These are phyloP conservation scores for Prunus padus DNA, from an alignment of 306 rosid genomes.

Conservation along the genomic window DNA sequence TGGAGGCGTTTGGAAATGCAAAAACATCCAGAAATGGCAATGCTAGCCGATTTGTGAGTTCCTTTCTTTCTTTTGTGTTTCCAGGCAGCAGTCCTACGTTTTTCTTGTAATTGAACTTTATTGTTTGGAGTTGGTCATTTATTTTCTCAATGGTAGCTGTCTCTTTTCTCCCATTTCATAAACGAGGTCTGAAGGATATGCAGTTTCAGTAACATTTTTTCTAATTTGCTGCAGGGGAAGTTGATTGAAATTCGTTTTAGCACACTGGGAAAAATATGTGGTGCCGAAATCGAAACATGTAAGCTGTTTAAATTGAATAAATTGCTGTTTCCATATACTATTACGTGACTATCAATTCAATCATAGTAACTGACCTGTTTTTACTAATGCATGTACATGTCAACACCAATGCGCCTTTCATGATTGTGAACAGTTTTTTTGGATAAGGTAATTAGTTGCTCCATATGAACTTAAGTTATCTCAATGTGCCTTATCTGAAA, in stretches of 20 bases:
- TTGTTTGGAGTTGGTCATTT: slow-evolving; percentile 5
- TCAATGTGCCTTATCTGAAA: slow-evolving; percentile 33
- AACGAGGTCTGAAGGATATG: slow-evolving; percentile 12
- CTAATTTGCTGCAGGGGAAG: slow-evolving; percentile 69
- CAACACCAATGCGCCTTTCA: slow-evolving; percentile 28
- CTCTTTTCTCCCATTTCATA: slow-evolving; percentile 10
- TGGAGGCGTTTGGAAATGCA: slow-evolving; percentile 97
- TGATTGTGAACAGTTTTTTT: slow-evolving; percentile 54
- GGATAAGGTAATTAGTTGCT: slow-evolving; percentile 74
- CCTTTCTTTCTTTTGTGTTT: slow-evolving; percentile 25
- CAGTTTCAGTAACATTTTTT: slow-evolving; percentile 29
- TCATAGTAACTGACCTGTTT: slow-evolving; percentile 46
- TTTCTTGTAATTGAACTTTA: slow-evolving; percentile 13
- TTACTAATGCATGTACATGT: slow-evolving; percentile 32
- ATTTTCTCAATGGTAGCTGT: neutral
- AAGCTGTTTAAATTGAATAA: slow-evolving; percentile 42
- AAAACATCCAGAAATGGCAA: slow-evolving; percentile 80
- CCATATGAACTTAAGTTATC: slow-evolving; percentile 31
- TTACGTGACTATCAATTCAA: slow-evolving; percentile 21
- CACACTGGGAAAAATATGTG: slow-evolving; percentile 63
- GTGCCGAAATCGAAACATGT: slow-evolving; percentile 88
- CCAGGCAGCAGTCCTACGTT: slow-evolving; percentile 7
- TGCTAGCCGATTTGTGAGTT: slow-evolving; percentile 96
- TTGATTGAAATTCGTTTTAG: slow-evolving; percentile 84
- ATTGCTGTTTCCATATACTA: slow-evolving; percentile 14